Conservation (phyloP, 495 filamentous ascomycete species). For the Penicillium robsamsonii region DNA sequence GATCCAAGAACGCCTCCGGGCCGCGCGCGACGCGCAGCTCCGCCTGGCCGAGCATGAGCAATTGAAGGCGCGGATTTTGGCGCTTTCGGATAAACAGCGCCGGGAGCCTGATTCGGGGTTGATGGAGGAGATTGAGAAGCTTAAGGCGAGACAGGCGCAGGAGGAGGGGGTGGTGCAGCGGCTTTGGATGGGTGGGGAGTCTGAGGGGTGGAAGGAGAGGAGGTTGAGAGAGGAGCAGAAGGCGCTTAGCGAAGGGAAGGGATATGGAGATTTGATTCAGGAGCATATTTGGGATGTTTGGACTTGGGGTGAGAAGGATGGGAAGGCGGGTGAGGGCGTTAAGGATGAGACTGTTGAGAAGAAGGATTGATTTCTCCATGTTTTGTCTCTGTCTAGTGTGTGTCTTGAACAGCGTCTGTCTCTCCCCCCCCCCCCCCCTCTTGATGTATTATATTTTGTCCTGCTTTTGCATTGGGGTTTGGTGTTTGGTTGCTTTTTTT, state of each 20-base stretch:
- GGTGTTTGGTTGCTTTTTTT: conserved; percentile 18
- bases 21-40: conserved; percentile 36
- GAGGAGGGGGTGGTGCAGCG: conserved; percentile 47
- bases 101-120: conserved; percentile 17
- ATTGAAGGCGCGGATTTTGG: conserved; percentile 16
- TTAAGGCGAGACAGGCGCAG: conserved; percentile 35
- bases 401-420: conserved; percentile 2
- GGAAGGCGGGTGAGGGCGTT: conserved; percentile 19
- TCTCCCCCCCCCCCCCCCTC: conserved; percentile 9
- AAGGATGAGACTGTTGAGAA: conserved; percentile 24
- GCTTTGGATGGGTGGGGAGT: conserved; percentile 66
- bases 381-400: not conserved
- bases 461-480: conserved; percentile 19
- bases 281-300: conserved; percentile 84
- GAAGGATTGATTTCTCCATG: conserved; percentile 3
- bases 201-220: conserved; percentile 68
- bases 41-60: conserved; percentile 23
- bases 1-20: conserved; percentile 44
- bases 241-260: conserved; percentile 72
- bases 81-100: conserved; percentile 21
- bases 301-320: conserved; percentile 51
- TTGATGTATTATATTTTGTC: conserved; percentile 8
- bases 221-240: conserved; percentile 67
- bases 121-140: conserved; percentile 41
- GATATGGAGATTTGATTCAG: conserved; percentile 77